Base-by-base conservation (phyloP, 2,329 filamentous ascomycete genomes). In the Fusarium sp. region DNA sequence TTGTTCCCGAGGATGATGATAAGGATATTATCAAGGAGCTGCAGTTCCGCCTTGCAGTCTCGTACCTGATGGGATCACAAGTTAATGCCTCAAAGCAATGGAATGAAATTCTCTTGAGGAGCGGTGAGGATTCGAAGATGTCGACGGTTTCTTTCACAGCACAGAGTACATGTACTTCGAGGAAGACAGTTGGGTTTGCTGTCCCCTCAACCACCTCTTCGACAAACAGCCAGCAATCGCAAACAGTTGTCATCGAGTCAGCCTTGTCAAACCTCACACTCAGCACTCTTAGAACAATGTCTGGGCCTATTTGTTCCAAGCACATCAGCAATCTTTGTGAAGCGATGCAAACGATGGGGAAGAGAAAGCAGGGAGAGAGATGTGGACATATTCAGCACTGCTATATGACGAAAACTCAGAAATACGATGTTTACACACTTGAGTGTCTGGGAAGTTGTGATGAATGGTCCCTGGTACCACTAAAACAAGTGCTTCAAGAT, bases 331-430 rank as follows among this genome's bases (percentile, higher is more conserved):
- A 47, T 41, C 42, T 63, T 0, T 63, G 61, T 1, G 54, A 63
- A 49, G 12, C 42, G 3, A 63, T 63, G 36, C 35, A 60, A 3
- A 20, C 11, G 9, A 60, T 42, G 35, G 61, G 33, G 1, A 60
- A 60, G 28, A 45, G 3, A 1, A 62, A n/a, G 0, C 38, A n/a
- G 10, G 57, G 63, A 0, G 63, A 66, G 9, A 63, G 18, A 15
- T 66, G 57, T 0, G 63, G 57, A 1, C 39, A 63, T 1, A 63
- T 65, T 3, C 45, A 54, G 1, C 39, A 65, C 0, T 28, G 15
- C 4, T 18, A 15, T 12, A 18, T 28, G 33, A n/a, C 35, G 0
- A 0, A 45, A 0, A 22, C 20, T 12, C 0, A 36, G 3, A 63
- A 7, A 1, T 65, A 65, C 1, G 57, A 54, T 10, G 18, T 63